These are phyloP conservation scores for Pseudocercospora fuligena DNA, from an alignment of 2,329 filamentous ascomycete species.

Conservation along the genomic window DNA sequence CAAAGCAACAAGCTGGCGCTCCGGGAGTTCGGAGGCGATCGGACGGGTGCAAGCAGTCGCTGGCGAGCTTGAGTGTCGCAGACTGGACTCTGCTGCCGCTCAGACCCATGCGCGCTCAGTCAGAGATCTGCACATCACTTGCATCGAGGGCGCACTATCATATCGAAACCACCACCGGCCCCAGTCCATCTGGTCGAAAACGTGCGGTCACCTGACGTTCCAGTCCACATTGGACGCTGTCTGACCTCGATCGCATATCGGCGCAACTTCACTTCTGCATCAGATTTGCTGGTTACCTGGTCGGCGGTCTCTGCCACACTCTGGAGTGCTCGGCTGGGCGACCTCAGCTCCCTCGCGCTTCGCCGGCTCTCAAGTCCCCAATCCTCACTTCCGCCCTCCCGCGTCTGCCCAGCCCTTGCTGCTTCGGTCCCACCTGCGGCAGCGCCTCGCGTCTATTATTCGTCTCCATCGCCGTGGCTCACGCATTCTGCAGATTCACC, in stretches of 20 bases:
- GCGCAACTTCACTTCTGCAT: constrained; percentile 2
- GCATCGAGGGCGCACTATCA: not conserved
- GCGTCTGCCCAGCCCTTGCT: constrained; percentile 23
- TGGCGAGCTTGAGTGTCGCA: constrained; percentile 1
- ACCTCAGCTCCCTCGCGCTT: constrained; percentile 7
- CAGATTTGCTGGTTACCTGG: constrained; percentile 4
- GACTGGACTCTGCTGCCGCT: not conserved
- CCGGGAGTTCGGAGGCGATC: not conserved
- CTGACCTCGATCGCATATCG: not conserved
- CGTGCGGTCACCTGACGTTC: constrained; percentile 4
- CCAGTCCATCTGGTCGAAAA: not conserved
- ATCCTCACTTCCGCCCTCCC: constrained; percentile 21
- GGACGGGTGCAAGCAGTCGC: constrained; percentile 3
- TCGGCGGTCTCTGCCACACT: constrained; percentile 7
- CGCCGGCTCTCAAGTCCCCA: constrained; percentile 11
- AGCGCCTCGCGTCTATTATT: constrained; percentile 16
- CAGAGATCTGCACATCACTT: constrained; percentile 8
- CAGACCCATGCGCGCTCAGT: constrained; percentile 6
- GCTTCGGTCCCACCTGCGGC: constrained; percentile 13
- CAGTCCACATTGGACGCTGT: constrained; percentile 6
- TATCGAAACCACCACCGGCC: constrained; percentile 1
- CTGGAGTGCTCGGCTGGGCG: constrained; percentile 9
- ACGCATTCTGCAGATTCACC: constrained; percentile 32
- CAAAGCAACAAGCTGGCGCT: not conserved
- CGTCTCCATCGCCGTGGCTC: constrained; percentile 24